Base-by-base conservation (phyloP, 371 early-diverging fungal genomes). In the Rhizopus delemar region DNA sequence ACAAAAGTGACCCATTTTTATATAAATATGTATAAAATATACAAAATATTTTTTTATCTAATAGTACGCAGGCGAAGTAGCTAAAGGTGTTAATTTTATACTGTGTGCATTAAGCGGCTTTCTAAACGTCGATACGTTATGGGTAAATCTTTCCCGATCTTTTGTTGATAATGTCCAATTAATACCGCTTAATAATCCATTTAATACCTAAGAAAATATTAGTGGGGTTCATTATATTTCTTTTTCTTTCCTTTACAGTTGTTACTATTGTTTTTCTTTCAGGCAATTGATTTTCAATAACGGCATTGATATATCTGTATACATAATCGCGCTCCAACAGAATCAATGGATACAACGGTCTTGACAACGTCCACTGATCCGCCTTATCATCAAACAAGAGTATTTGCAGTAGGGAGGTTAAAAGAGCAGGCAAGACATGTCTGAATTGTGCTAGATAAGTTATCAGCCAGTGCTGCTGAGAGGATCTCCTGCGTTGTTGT, bases 71-170 rank as follows among this genome's bases (percentile, higher is more conserved):
- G 68, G 68, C 8, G 68, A 53, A 5, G 51, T 32, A 16, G 56
- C 12, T 48, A 63, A 56, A 35, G 83, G 82, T 51, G 81, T 77
- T 35, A 86, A 66, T 3, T 71, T 69, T 22, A 86, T 69, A 51
- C 79, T 87, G 59, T 81, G 78, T 34, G 77, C 54, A 6, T 68
- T 71, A 48, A 85, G 69, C 34, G 87, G 86, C 29, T 89, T 74
- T 58, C 85, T 78, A 62, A 92, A 92, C 4, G 83, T 74, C 9
- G 86, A 82, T 32, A 89, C 70, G 50, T 90, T 88, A 56, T 91
- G 89, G 3, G 93, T 90, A 63, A 94, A 93, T 39, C 83, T 65
- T 62, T 94, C 94, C 12, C 92, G 81, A 71, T 92, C 93, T 46
- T 74, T 80, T 2, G 82, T 63, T 0, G 75, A 63, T 43, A 93